phyloP scores from a whole-genome alignment of 192 early-diverging fungal genomes.

The Dissophora ornata region DNA sequence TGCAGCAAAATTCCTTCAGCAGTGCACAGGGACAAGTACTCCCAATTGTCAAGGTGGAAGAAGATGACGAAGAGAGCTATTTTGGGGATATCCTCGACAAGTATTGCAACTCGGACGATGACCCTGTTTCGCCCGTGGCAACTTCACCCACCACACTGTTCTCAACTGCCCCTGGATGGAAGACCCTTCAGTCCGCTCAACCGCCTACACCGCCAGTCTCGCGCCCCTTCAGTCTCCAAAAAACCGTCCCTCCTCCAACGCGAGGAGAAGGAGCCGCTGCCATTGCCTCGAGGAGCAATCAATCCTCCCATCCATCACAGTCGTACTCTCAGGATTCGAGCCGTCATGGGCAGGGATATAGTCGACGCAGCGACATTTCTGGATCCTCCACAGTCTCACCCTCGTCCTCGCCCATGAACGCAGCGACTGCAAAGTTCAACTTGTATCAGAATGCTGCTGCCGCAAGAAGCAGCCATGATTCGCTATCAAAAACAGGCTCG shows the following conservation, averaged over 20 bases:
- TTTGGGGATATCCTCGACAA: constrained; percentile 51
- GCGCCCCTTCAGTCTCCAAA: not conserved
- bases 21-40: not conserved
- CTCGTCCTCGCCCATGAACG: constrained; percentile 9
- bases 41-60: not conserved
- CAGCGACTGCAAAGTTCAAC: constrained; percentile 30
- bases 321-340: not conserved
- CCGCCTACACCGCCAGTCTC: constrained; percentile 22
- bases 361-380: constrained; percentile 7
- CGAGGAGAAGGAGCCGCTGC: constrained; percentile 3
- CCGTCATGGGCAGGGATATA: not conserved
- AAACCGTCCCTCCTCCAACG: not conserved
- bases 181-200: constrained; percentile 12
- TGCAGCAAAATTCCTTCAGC: not conserved
- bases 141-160: constrained; percentile 24
- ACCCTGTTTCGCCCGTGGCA: constrained; percentile 11
- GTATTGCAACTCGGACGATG: constrained; percentile 47
- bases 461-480: constrained; percentile 25
- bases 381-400: not conserved
- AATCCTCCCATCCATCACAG: not conserved
- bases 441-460: constrained; percentile 23
- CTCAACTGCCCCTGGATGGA: constrained; percentile 18
- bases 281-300: not conserved
- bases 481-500: constrained; percentile 17
- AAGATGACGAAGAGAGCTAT: constrained; percentile 42